Percentiles rank a stretch among this genome's conserved stretches.
phyloP scores from a whole-genome alignment of 129 eudicot genomes.

The Sambucus nigra region DNA sequence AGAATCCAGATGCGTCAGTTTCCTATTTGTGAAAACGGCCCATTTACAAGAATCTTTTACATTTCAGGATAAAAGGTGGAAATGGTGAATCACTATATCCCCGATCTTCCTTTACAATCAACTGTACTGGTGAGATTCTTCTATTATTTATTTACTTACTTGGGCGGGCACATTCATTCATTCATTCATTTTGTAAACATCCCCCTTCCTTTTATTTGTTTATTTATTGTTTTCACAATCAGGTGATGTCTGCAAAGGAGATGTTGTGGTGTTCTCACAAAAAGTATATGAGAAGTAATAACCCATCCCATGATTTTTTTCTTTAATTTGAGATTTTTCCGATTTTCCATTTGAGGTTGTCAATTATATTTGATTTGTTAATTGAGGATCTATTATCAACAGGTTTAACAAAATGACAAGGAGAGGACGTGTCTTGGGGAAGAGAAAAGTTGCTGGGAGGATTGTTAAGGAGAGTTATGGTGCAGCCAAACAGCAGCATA shows the following conservation, averaged over 20 bases:
- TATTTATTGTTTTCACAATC: slow-evolving; percentile 10
- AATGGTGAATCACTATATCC: slow-evolving; percentile 58
- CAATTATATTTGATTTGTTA: not conserved
- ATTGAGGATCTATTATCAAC: slow-evolving; percentile 3
- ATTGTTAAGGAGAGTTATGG: slow-evolving; percentile 85
- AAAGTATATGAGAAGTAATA: slow-evolving; percentile 48
- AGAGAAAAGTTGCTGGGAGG: slow-evolving; percentile 70
- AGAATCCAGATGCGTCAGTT: too few relatives aligned
- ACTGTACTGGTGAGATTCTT: slow-evolving; percentile 71
- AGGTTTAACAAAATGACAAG: slow-evolving; percentile 45
- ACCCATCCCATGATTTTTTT: not conserved
- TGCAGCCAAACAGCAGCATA: slow-evolving; percentile 73
- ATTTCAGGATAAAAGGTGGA: slow-evolving; percentile 55
- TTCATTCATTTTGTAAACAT: not conserved
- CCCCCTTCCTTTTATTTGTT: too few relatives aligned
- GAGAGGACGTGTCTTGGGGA: slow-evolving; percentile 31
- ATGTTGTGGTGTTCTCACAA: slow-evolving; percentile 66
- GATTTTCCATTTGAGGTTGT: not conserved
- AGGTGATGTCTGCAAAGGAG: slow-evolving; percentile 96
- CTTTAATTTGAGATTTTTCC: not conserved
- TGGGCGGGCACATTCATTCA: not conserved
- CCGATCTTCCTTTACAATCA: slow-evolving; percentile 63
- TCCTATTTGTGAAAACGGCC: not conserved
- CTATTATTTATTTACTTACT: not conserved
- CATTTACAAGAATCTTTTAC: not conserved